A percentile compares a stretch with the other conserved stretches of the same genome.
These are phyloP conservation scores for Ammopiptanthus mongolicus DNA, from an alignment of 306 rosid species.

Conservation along the genomic window DNA sequence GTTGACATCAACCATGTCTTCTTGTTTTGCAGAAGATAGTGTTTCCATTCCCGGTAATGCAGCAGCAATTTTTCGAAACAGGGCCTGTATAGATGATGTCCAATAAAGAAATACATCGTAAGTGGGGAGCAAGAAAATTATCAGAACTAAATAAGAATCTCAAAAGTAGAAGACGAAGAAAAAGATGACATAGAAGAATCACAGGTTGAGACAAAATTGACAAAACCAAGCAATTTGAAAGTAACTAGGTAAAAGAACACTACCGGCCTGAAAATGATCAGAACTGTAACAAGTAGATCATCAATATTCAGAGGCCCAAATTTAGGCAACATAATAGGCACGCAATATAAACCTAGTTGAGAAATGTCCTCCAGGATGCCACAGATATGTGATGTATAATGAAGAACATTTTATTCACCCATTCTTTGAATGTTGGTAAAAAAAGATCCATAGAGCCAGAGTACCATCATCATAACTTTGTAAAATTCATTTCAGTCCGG, in stretches of 20 bases:
- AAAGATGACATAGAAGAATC: too few relatives aligned
- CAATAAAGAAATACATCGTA: background rate
- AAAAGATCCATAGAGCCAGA: background rate
- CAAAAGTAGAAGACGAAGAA: background rate
- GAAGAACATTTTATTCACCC: background rate
- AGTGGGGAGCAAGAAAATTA: background rate
- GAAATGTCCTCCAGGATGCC: background rate
- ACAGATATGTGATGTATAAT: background rate
- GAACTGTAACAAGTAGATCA: background rate
- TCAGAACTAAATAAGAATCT: background rate
- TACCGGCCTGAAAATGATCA: background rate
- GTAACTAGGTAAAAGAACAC: background rate
- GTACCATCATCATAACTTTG: background rate
- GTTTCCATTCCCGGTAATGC: slow-evolving; percentile 89
- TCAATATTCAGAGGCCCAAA: background rate
- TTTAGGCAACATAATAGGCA: background rate
- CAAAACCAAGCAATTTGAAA: background rate
- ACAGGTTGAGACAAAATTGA: background rate
- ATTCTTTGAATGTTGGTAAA: background rate
- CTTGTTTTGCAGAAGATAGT: slow-evolving; percentile 70
- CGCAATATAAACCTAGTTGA: background rate
- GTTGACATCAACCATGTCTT: slow-evolving; percentile 83
- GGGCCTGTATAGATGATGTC: slow-evolving; percentile 42
- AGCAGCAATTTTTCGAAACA: slow-evolving; percentile 70
- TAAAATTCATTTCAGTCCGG: background rate